Percentiles rank a stretch among this genome's conserved stretches.
These are phyloP conservation scores for Neocatenulostroma microsporum DNA, from an alignment of 2,329 filamentous ascomycete genomes.

Conservation along the genomic window DNA sequence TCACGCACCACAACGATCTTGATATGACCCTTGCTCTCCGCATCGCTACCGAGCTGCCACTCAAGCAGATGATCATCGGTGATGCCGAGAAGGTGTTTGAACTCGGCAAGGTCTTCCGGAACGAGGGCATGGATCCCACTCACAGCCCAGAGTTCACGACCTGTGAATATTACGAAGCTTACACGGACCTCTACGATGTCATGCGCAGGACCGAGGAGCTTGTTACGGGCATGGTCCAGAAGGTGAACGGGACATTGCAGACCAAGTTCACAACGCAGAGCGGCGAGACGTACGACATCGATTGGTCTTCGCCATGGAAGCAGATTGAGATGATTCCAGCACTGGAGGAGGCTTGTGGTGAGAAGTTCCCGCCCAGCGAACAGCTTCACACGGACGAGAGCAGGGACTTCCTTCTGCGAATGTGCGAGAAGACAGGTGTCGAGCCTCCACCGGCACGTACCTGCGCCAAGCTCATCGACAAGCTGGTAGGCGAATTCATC, in stretches of 20 bases:
- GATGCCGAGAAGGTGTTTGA: conserved; percentile 94
- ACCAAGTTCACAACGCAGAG: conserved; percentile 71
- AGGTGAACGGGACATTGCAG: conserved; percentile 59
- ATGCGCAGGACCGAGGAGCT: conserved; percentile 91
- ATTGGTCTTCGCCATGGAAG: conserved; percentile 94
- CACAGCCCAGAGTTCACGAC: conserved; percentile 99
- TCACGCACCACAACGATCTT: conserved; percentile 92
- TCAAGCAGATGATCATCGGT: conserved; percentile 94
- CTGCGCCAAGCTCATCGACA: conserved; percentile 94
- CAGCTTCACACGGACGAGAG: conserved; percentile 85
- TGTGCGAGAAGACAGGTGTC: conserved; percentile 84
- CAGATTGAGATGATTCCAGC: conserved; percentile 92
- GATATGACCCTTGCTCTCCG: conserved; percentile 94
- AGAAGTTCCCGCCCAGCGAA: conserved; percentile 87
- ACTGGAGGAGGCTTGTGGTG: conserved; percentile 79
- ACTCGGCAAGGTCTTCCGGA: conserved; percentile 89
- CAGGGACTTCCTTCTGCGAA: conserved; percentile 72
- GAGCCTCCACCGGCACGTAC: conserved; percentile 86
- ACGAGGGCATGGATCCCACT: conserved; percentile 83
- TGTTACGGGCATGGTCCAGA: conserved; percentile 80
- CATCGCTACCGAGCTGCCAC: conserved; percentile 87
- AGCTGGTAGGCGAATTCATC: conserved; percentile 82
- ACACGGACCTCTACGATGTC: conserved; percentile 73
- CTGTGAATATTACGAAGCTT: conserved; percentile 95
- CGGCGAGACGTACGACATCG: conserved; percentile 81